Percentiles rank a stretch among this genome's conserved stretches.
Evolutionary conservation across 2,329 filamentous ascomycete genomes (phyloP).

Genomic region (Neocatenulostroma microsporum): DNA sequence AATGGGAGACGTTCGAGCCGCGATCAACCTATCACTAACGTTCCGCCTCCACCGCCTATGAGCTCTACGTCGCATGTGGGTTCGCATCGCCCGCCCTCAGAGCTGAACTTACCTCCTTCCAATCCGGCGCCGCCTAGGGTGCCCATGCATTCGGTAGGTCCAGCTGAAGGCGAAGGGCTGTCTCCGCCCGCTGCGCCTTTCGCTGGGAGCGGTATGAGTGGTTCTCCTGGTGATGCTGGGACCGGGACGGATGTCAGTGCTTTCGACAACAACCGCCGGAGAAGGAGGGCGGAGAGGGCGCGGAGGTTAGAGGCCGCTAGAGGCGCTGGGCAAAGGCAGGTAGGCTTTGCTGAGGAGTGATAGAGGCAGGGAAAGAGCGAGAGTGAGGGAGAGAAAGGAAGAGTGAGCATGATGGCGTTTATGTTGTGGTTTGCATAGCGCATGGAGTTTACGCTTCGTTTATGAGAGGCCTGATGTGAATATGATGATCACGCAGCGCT

Average conservation of each 20-base stretch:
- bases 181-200: constrained; percentile 7
- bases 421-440: background rate
- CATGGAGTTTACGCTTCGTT: no score
- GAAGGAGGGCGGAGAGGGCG: constrained; percentile 48
- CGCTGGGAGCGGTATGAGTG: constrained; percentile 21
- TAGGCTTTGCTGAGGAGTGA: constrained; percentile 39
- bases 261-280: constrained; percentile 47
- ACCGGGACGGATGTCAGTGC: constrained; percentile 35
- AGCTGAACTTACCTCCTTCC: constrained; percentile 22
- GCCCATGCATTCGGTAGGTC: constrained; percentile 10
- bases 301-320: constrained; percentile 30
- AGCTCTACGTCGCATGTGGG: constrained; percentile 15
- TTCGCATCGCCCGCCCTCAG: constrained; percentile 17
- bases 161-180: constrained; percentile 6
- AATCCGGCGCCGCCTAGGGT: constrained; percentile 4
- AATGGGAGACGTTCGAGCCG: constrained; percentile 17
- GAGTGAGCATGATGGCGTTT: background rate
- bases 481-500: background rate
- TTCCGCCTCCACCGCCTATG: constrained; percentile 26
- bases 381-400: no score
- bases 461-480: no score
- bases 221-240: constrained; percentile 32
- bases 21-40: constrained; percentile 25
- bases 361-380: background rate
- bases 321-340: constrained; percentile 30